A percentile compares a stretch with the other conserved stretches of the same genome.
These are phyloP conservation scores for Pseudozyma sp. DNA, from an alignment of 1,284 basidiomycete species.

Conservation along the genomic window DNA sequence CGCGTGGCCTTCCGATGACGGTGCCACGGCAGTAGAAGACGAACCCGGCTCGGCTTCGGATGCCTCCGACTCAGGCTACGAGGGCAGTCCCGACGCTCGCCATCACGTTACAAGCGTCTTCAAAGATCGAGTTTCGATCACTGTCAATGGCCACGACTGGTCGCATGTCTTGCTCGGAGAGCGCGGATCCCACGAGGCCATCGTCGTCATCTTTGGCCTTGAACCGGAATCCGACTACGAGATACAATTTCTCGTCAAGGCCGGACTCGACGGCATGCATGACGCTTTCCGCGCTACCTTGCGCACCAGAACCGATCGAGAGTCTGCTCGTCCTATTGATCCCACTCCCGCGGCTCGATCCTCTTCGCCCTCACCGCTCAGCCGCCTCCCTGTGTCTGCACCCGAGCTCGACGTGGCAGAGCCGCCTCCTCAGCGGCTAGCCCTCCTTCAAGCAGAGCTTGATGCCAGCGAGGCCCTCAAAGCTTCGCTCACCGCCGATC, in stretches of 20 bases:
- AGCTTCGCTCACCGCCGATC: conserved; percentile 37
- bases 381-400: conserved; percentile 30
- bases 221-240: conserved; percentile 55
- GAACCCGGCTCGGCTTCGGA: conserved; percentile 48
- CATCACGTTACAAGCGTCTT: conserved; percentile 46
- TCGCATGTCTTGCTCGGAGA: conserved; percentile 59
- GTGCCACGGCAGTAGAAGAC: conserved; percentile 50
- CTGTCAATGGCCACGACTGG: conserved; percentile 58
- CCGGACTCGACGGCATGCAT: conserved; percentile 30
- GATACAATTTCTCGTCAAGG: conserved; percentile 53
- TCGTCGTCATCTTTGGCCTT: conserved; percentile 63
- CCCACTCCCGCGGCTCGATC: conserved; percentile 28
- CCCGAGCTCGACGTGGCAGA: conserved; percentile 28
- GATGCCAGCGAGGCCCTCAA: conserved; percentile 43
- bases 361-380: conserved; percentile 45
- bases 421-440: conserved; percentile 26
- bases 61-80: conserved; percentile 50
- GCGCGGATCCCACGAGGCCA: conserved; percentile 55
- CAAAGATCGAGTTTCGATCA: conserved; percentile 52
- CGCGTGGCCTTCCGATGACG: conserved; percentile 52
- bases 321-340: conserved; percentile 29
- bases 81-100: conserved; percentile 22
- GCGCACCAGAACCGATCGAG: conserved; percentile 40
- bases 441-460: conserved; percentile 46
- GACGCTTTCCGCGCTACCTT: conserved; percentile 34